Evolutionary conservation across 768 basidiomycete genomes (phyloP).

Genomic region (Rhizopogon sp.): DNA sequence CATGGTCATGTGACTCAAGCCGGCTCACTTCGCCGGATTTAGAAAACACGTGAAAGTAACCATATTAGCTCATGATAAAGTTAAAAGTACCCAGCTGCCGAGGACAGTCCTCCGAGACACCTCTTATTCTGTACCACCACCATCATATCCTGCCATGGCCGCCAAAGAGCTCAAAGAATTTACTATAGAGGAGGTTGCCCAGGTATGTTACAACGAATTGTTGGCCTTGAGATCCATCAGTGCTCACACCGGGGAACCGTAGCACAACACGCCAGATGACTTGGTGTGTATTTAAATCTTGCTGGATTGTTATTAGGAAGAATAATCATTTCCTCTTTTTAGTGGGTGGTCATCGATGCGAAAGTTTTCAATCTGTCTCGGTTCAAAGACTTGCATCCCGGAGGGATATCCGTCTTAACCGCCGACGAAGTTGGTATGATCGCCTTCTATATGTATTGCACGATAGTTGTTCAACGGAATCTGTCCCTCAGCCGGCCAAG

Average conservation of each 20-base stretch:
- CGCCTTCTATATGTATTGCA: not conserved
- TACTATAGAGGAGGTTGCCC: slow-evolving; percentile 54
- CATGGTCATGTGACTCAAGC: not conserved
- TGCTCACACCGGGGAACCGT: not conserved
- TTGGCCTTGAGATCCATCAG: not conserved
- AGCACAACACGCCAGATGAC: slow-evolving; percentile 79
- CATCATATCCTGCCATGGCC: slow-evolving; percentile 16
- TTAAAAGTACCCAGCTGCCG: not conserved
- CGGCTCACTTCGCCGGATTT: not conserved
- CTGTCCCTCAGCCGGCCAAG: slow-evolving; percentile 60
- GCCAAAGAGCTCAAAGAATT: slow-evolving; percentile 36
- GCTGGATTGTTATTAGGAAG: not conserved
- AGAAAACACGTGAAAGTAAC: not conserved
- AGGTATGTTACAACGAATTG: slow-evolving; percentile 29
- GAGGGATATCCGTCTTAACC: slow-evolving; percentile 74
- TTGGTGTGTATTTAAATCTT: slow-evolving; percentile 39
- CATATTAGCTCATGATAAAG: not conserved
- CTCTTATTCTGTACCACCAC: too few relatives aligned
- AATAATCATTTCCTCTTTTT: not conserved
- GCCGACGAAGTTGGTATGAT: slow-evolving; percentile 68
- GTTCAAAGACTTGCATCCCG: slow-evolving; percentile 81
- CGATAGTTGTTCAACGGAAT: not conserved
- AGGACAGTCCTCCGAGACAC: not conserved
- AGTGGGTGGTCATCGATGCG: slow-evolving; percentile 84
- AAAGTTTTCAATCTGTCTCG: slow-evolving; percentile 81